Conservation (phyloP, 2,329 filamentous ascomycete species). For the Sporothrix schenckii region DNA sequence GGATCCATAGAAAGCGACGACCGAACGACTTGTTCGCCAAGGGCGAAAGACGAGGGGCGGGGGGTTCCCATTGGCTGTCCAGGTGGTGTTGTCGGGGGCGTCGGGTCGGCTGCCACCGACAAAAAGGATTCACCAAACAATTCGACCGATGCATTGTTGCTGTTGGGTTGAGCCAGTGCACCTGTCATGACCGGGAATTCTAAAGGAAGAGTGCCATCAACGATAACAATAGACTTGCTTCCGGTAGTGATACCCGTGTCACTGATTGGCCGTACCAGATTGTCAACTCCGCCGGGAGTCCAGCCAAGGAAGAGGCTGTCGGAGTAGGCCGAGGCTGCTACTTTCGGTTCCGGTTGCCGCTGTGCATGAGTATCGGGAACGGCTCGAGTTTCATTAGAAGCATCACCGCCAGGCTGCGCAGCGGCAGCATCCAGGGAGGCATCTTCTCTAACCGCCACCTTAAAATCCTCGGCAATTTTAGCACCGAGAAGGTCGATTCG, state of each 20-base stretch:
- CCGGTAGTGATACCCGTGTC: conserved; percentile 69
- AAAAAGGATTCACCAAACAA: conserved; percentile 58
- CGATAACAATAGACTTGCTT: conserved; percentile 89
- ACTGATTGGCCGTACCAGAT: conserved; percentile 49
- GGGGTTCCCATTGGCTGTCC: conserved; percentile 51
- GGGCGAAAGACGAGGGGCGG: conserved; percentile 58
- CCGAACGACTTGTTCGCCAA: conserved; percentile 52
- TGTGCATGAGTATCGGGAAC: conserved; percentile 26
- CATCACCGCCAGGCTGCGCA: conserved; percentile 22
- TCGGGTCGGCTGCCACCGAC: conserved; percentile 55
- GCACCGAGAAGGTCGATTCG: conserved; percentile 84
- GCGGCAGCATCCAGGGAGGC: conserved; percentile 48
- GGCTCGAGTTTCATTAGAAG: conserved; percentile 35
- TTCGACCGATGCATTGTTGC: conserved; percentile 49
- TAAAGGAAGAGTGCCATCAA: conserved; percentile 66
- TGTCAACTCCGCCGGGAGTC: conserved; percentile 13
- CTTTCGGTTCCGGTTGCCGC: conserved; percentile 38
- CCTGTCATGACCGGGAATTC: conserved; percentile 58
- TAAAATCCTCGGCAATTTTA: conserved; percentile 76
- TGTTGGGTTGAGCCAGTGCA: conserved; percentile 48
- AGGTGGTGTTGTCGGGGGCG: conserved; percentile 65
- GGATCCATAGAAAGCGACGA: conserved; percentile 46
- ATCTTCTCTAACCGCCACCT: conserved; percentile 71
- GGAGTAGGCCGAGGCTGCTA: conserved; percentile 48
- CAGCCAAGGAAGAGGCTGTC: conserved; percentile 42